phyloP scores from a whole-genome alignment of 768 basidiomycete genomes.

The Melanogaster broomeanus region DNA sequence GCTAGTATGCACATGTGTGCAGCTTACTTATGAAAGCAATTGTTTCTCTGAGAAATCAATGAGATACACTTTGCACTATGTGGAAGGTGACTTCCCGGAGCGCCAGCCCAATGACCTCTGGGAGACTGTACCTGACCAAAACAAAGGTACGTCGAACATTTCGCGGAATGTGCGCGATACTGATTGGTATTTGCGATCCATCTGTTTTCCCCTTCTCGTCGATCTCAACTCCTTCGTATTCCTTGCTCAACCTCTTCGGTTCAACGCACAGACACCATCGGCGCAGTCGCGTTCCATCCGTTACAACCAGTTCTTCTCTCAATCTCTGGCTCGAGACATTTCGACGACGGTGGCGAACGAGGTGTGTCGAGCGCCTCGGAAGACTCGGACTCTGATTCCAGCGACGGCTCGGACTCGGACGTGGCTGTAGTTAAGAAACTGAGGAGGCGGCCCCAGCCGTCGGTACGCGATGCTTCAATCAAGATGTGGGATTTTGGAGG shows the following conservation, averaged over 20 bases:
- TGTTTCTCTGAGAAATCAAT: too few species aligned
- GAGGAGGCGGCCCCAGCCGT: constrained; percentile 17
- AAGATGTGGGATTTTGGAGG: constrained; percentile 25
- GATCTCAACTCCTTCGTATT: too few species aligned
- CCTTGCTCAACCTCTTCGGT: not conserved
- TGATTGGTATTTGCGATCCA: not conserved
- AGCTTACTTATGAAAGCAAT: too few species aligned
- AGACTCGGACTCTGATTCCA: constrained; percentile 17
- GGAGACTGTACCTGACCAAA: too few species aligned
- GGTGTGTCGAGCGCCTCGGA: not conserved
- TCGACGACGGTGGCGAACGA: constrained; percentile 29
- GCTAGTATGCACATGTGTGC: too few species aligned
- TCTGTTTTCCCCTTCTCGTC: not conserved
- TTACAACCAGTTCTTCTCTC: constrained; percentile 57
- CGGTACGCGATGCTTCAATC: constrained; percentile 27
- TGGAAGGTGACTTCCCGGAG: too few species aligned
- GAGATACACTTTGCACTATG: too few species aligned
- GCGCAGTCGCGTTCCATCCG: constrained; percentile 76
- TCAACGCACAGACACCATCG: constrained; percentile 59
- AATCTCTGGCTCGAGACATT: constrained; percentile 79
- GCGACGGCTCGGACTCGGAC: constrained; percentile 4
- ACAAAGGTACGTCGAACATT: constrained; percentile 47
- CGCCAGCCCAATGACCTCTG: too few species aligned
- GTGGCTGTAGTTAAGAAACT: not conserved
- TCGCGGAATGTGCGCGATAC: not conserved